phyloP scores from a whole-genome alignment of 2,329 filamentous ascomycete genomes.

The Fusarium oligoseptatum region DNA sequence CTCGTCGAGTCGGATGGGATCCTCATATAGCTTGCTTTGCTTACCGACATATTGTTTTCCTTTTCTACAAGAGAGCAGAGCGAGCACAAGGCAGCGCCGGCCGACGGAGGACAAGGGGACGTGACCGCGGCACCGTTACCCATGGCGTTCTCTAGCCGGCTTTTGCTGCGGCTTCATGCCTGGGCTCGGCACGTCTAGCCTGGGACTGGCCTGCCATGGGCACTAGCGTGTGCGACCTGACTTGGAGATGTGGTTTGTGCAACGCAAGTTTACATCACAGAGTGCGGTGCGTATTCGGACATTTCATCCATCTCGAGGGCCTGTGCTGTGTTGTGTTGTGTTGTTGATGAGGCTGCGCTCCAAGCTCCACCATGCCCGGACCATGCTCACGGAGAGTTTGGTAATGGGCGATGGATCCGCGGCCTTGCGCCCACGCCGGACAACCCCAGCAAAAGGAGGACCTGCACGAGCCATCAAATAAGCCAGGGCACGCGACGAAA shows the following conservation, averaged over 20 bases:
- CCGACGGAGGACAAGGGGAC: slow-evolving; percentile 10
- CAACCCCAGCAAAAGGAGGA: slow-evolving; percentile 6
- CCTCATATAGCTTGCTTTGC: neutral
- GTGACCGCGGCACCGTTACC: slow-evolving; percentile 34
- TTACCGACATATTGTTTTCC: slow-evolving; percentile 14
- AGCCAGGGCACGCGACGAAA: slow-evolving; percentile 35
- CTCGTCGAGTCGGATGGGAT: slow-evolving; percentile 14
- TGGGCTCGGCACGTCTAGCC: slow-evolving; percentile 40
- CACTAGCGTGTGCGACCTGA: slow-evolving; percentile 19
- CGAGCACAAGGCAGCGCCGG: slow-evolving; percentile 23
- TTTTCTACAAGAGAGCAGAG: neutral
- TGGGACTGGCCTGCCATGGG: slow-evolving; percentile 30
- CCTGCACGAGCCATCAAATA: slow-evolving; percentile 34
- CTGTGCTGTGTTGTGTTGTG: neutral
- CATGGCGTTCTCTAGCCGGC: slow-evolving; percentile 33
- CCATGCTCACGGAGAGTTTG: slow-evolving; percentile 19
- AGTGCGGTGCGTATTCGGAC: slow-evolving; percentile 31
- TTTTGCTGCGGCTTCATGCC: slow-evolving; percentile 28
- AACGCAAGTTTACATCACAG: neutral
- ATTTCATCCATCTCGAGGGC: slow-evolving; percentile 7
- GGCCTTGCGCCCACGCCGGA: slow-evolving; percentile 36
- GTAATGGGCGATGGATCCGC: slow-evolving; percentile 16
- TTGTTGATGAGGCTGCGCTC: slow-evolving; percentile 27
- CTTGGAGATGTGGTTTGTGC: slow-evolving; percentile 2
- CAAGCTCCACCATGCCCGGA: slow-evolving; percentile 11